Base-by-base conservation (phyloP, 371 early-diverging fungal genomes). In the Umbelopsis sp. region DNA sequence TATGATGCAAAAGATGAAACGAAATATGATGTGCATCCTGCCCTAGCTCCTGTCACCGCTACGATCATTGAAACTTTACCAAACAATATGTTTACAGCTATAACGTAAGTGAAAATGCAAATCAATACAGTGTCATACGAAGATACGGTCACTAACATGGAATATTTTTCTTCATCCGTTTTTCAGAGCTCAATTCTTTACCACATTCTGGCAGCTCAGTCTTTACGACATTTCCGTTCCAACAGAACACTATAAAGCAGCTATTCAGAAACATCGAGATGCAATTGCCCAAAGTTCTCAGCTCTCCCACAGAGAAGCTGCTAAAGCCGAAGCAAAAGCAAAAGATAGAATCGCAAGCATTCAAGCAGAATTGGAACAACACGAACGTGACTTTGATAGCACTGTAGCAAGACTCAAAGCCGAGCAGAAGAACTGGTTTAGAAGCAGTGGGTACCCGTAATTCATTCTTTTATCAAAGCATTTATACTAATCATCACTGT, bases 141-240 rank as follows among this genome's bases (percentile, higher is more conserved):
- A 4, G 3, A 29, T 29, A 29, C 0, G 4, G 29, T 29, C 29
- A 29, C 29, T 29, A 29, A 29, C 29, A 25, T 12, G 25, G 12
- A 2, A 51, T 7, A 6, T 51, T 9, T 24, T 24, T 25, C 4
- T 12, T 5, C 25, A 24, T 22, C 52, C 24, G 18, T 20, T 29
- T 29, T 29, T 29, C 38, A 85, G 88, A 3, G 83, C 93, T 0
- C 85, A 90, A 66, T 96, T 97, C 76, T 96, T 89, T 68, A 82
- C 86, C 0, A 88, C 90, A 0, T 97, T 97, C 70, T 97, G 96
- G 97, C 90, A 91, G 62, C 75, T 97, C 41, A 77, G 85, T 3
- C 72, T 94, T 1, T 92, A 93, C 71, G 97, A 97, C 71, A 92
- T 96, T 9, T 79, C 85, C 64, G 88, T 92, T 14, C 97, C 97